A percentile compares a stretch with the other conserved stretches of the same genome.
These are phyloP conservation scores for Bremia lactucae DNA, from an alignment of 352 stramenopile species.

Conservation along the genomic window DNA sequence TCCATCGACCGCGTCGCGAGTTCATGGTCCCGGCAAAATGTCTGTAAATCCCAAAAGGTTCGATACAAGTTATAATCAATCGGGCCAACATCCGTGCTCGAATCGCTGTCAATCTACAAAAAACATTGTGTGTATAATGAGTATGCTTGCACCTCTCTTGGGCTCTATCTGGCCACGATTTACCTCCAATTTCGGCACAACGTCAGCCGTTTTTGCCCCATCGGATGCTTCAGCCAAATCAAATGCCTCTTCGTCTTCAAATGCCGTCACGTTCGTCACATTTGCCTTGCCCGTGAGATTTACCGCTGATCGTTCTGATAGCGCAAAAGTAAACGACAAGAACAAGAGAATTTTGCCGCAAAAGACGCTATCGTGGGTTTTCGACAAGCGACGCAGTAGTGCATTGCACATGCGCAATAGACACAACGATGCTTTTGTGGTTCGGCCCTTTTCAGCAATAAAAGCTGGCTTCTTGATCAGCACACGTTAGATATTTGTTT, in stretches of 20 bases:
- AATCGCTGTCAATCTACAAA: conserved; percentile 41
- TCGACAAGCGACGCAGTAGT: conserved; percentile 71
- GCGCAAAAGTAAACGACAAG: conserved; percentile 75
- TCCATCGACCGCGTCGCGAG: conserved; percentile 48
- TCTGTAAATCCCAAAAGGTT: conserved; percentile 86
- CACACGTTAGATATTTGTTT: conserved; percentile 1
- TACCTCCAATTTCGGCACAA: conserved; percentile 22
- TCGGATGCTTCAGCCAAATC: conserved; percentile 50
- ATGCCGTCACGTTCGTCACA: conserved; percentile 64
- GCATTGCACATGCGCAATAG: conserved; percentile 78
- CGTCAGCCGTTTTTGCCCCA: conserved; percentile 20
- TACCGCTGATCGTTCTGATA: conserved; percentile 77
- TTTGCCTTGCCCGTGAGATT: conserved; percentile 78
- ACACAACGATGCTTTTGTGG: conserved; percentile 73
- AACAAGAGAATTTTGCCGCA: conserved; percentile 82
- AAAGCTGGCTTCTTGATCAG: conserved; percentile 35
- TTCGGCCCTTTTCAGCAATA: conserved; percentile 50
- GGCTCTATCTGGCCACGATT: neutral
- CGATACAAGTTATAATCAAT: conserved; percentile 88
- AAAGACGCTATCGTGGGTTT: conserved; percentile 87
- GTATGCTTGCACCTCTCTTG: neutral
- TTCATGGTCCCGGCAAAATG: conserved; percentile 72
- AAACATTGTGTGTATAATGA: neutral
- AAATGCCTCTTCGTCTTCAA: conserved; percentile 73
- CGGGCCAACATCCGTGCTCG: conserved; percentile 29